phyloP scores from a whole-genome alignment of 1,139 yeast species.

The Saccharomyces hybrid region DNA sequence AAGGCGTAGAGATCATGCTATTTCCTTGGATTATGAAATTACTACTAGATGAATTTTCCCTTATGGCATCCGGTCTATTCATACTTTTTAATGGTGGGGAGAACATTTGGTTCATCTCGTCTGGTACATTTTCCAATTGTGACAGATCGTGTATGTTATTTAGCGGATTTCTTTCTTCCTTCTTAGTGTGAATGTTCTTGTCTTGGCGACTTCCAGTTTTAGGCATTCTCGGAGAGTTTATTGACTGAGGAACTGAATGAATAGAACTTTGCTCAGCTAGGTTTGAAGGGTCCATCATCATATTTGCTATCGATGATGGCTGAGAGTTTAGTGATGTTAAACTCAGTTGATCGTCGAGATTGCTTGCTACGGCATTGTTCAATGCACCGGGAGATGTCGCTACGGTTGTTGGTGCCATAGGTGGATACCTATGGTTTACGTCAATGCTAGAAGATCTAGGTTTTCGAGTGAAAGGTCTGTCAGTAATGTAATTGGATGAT shows the following conservation, averaged over 20 bases:
- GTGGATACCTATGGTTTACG: conserved; percentile 20
- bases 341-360: conserved; percentile 13
- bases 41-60: neutral
- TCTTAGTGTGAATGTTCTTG: conserved; percentile 3
- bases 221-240: conserved; percentile 4
- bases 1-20: neutral
- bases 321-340: conserved; percentile 12
- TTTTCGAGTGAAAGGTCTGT: conserved; percentile 4
- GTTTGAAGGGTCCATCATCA: conserved; percentile 6
- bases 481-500: neutral
- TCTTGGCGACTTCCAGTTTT: conserved; percentile 4
- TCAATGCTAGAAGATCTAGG: conserved; percentile 27
- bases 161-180: conserved; percentile 4
- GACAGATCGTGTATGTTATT: conserved; percentile 6
- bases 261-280: conserved; percentile 1
- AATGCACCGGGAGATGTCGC: conserved; percentile 8
- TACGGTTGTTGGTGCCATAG: conserved; percentile 3
- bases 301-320: conserved; percentile 9
- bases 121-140: neutral
- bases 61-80: neutral
- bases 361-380: conserved; percentile 14
- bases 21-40: neutral
- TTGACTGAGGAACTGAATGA: conserved; percentile 1
- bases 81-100: neutral
- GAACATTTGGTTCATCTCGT: neutral